phyloP scores from a whole-genome alignment of 108 stramenopile genomes.

The Seminavis robusta region DNA sequence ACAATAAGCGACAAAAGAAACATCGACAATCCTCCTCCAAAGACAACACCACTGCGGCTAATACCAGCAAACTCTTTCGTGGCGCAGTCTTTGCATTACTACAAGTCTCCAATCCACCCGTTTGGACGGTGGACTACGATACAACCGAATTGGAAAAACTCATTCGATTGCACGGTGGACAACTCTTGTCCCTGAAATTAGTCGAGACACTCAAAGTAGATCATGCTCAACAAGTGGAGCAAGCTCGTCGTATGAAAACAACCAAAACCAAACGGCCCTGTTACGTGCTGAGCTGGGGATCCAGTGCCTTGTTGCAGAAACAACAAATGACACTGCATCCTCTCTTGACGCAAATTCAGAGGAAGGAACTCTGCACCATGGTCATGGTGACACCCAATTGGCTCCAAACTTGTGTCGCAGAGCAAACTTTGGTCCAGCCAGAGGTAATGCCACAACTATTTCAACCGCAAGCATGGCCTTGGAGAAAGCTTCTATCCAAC shows the following conservation, averaged over 20 bases:
- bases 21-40: constrained; percentile 3
- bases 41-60: constrained; percentile 1
- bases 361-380: constrained; percentile 37
- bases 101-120: constrained; percentile 21
- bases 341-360: constrained; percentile 22
- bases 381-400: constrained; percentile 57
- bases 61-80: constrained; percentile 33
- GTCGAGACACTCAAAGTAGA: constrained; percentile 55
- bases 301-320: constrained; percentile 2
- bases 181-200: constrained; percentile 47
- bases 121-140: constrained; percentile 34
- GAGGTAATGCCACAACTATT: constrained; percentile 37
- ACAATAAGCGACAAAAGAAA: constrained; percentile 6
- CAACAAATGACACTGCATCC: constrained; percentile 20
- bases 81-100: constrained; percentile 57
- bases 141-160: constrained; percentile 39
- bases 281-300: constrained; percentile 40
- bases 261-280: constrained; percentile 23
- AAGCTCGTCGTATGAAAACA: background rate
- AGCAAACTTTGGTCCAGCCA: constrained; percentile 27
- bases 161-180: constrained; percentile 53
- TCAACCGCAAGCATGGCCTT: constrained; percentile 49
- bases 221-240: background rate
- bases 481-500: constrained; percentile 14
- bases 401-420: constrained; percentile 47